Evolutionary conservation across 2,329 filamentous ascomycete species (phyloP).

Genomic region (Beauveria scarabaeidicola): DNA sequence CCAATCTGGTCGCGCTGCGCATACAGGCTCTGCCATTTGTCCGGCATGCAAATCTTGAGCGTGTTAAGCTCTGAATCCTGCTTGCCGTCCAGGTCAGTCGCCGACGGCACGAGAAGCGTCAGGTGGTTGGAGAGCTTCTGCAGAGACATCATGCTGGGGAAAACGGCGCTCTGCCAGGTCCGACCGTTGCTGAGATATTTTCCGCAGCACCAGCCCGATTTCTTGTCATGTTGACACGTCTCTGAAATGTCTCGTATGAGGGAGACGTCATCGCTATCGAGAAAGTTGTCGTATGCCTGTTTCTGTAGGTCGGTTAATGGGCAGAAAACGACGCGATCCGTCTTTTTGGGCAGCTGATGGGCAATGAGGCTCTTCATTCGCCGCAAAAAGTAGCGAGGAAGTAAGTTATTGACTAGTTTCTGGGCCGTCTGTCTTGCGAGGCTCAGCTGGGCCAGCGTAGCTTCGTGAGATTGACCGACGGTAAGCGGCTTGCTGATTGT

Average conservation of each 20-base stretch:
- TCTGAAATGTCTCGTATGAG: constrained; percentile 61
- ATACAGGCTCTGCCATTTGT: constrained; percentile 67
- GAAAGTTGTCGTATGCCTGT: constrained; percentile 72
- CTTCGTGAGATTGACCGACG: constrained; percentile 86
- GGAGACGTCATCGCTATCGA: constrained; percentile 59
- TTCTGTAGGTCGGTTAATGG: constrained; percentile 75
- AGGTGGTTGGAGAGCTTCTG: constrained; percentile 90
- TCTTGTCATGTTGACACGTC: constrained; percentile 56
- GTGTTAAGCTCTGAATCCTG: constrained; percentile 68
- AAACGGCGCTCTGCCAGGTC: constrained; percentile 69
- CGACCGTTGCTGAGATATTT: constrained; percentile 49
- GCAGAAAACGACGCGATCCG: constrained; percentile 89
- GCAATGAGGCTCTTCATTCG: constrained; percentile 91
- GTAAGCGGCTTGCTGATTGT: constrained; percentile 73
- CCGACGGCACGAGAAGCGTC: constrained; percentile 70
- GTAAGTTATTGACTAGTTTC: constrained; percentile 75
- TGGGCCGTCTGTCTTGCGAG: constrained; percentile 72
- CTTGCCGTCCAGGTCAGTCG: constrained; percentile 57
- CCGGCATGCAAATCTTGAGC: constrained; percentile 66
- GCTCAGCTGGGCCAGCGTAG: constrained; percentile 73
- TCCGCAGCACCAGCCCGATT: constrained; percentile 73
- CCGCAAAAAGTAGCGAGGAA: constrained; percentile 84
- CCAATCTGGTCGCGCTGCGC: constrained; percentile 67
- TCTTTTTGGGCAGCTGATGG: constrained; percentile 89
- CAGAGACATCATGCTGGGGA: constrained; percentile 72